phyloP scores from a whole-genome alignment of 345 rosid species.

The Eucalyptus curtisii region DNA sequence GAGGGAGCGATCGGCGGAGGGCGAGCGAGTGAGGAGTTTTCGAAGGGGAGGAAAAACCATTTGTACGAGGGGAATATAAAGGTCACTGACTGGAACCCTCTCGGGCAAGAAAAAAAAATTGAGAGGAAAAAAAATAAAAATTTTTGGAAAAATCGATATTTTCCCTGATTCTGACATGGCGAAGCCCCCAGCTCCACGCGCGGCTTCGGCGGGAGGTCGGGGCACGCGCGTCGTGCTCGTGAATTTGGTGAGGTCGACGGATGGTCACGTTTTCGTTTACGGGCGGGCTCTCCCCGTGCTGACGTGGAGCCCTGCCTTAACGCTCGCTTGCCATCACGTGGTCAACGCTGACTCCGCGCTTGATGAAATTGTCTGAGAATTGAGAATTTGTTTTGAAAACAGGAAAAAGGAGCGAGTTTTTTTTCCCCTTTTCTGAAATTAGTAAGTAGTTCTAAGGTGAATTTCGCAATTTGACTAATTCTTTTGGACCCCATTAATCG shows the following conservation, averaged over 20 bases:
- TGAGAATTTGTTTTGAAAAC: background rate
- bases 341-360: background rate
- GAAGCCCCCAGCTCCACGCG: background rate
- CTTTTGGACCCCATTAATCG: background rate
- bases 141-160: background rate
- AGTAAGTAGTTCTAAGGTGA: background rate
- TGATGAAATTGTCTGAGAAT: background rate
- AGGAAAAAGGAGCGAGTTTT: background rate
- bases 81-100: background rate
- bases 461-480: background rate
- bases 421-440: background rate
- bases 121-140: background rate
- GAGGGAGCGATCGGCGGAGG: background rate
- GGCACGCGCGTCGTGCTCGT: background rate
- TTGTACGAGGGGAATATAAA: background rate
- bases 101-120: background rate
- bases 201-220: background rate
- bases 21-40: background rate
- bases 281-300: background rate
- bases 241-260: background rate
- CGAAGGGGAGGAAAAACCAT: background rate
- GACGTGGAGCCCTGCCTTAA: background rate
- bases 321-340: background rate
- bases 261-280: background rate
- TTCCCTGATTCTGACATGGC: background rate